A percentile compares a stretch with the other conserved stretches of the same genome.
Evolutionary conservation across 176 grass and related monocot genomes (phyloP).

Genomic region (Oryza meridionalis): DNA sequence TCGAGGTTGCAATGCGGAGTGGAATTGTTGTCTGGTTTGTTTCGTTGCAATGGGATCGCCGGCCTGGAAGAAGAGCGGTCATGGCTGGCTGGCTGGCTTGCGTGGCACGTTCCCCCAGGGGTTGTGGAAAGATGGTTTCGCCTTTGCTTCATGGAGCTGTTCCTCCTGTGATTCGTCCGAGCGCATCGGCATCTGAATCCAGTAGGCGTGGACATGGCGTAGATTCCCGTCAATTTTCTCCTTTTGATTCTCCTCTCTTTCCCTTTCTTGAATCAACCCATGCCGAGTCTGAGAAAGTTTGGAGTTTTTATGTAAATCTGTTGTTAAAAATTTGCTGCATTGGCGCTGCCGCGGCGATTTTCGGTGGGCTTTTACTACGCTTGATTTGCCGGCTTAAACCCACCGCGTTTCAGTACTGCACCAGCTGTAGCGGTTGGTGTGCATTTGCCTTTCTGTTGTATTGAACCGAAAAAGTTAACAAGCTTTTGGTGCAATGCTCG

Average conservation of each 20-base stretch:
- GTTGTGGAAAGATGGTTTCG: constrained; percentile 15
- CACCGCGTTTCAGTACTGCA: neutral
- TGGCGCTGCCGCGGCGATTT: neutral
- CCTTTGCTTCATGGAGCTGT: constrained; percentile 37
- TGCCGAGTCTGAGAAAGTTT: neutral
- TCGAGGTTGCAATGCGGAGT: constrained; percentile 41
- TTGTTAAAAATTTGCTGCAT: constrained; percentile 4
- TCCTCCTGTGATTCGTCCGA: constrained; percentile 4
- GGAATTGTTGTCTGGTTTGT: constrained; percentile 18
- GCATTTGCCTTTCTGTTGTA: neutral
- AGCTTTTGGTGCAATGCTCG: constrained; percentile 28
- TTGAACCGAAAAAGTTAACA: neutral
- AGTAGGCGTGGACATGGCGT: neutral
- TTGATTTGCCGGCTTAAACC: neutral
- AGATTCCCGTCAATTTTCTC: neutral
- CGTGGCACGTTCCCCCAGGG: constrained; percentile 34
- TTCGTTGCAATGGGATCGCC: constrained; percentile 4
- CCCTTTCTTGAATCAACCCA: constrained; percentile 7
- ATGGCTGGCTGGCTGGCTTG: constrained; percentile 45
- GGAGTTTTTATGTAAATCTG: neutral
- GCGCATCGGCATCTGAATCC: constrained; percentile 51
- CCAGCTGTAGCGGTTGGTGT: neutral
- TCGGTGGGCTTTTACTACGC: neutral
- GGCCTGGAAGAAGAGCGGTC: constrained; percentile 5
- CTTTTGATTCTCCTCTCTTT: too few species aligned